Base-by-base conservation (phyloP, 495 filamentous ascomycete species). In the Amorphotheca resinae region DNA sequence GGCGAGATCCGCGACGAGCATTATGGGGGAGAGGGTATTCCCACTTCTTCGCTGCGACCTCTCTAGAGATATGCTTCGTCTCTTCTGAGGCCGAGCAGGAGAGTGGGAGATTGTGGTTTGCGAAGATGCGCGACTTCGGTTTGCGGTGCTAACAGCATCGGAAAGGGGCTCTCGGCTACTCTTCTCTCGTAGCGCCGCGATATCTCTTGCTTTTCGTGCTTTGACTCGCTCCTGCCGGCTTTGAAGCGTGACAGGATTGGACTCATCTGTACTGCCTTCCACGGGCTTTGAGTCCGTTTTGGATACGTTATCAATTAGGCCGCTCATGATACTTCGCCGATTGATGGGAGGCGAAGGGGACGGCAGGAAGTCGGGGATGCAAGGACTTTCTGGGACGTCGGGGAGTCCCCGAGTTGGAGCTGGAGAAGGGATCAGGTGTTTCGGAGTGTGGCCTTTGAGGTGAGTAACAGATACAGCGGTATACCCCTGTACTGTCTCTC, bases 191-290 rank as follows among this genome's bases (percentile, higher is more conserved):
- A 16, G 3, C 41, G 25, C 9, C 18, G 33, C 42, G 6, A 53
- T 50, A 38, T 53, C 51, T 20, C 46, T 37, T 22, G 38, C 40
- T 41, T 50, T 53, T 12, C 39, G 33, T 17, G 46, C 51, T 42
- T 37, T 46, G 16, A 53, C 51, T 21, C 32, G 37, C 14, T 54
- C 47, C 36, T 41, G 39, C 4, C 51, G 28, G 23, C 22, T 44
- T 38, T 46, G 42, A n/a, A 9, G 6, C 12, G 15, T 14, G 18
- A 16, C 11, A 15, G 38, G 25, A 20, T 17, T 21, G 6, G 9
- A 22, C 8, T 35, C 9, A 11, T 34, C 23, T 21, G 12, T 15
- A 12, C 9, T 38, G 21, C 32, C 38, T 20, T 21, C 2, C 18
- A 12, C 34, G 34, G 14, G 2, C 11, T 8, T 4, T 14, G 31